A percentile compares a stretch with the other conserved stretches of the same genome.
Conservation (phyloP, 2,329 filamentous ascomycete species). For the Dothiorella sarmentorum region DNA sequence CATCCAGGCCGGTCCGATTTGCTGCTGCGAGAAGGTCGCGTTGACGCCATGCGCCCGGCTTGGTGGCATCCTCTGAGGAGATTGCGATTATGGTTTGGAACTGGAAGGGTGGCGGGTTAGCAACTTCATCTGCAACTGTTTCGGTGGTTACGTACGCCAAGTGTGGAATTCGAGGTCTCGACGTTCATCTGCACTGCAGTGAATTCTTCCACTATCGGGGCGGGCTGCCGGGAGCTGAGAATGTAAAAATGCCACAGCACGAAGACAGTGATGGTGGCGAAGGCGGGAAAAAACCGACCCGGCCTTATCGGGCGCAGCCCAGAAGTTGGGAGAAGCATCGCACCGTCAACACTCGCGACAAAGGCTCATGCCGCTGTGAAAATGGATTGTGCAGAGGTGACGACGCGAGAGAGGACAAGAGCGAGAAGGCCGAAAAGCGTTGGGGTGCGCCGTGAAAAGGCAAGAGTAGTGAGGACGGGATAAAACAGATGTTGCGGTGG, state of each 20-base stretch:
- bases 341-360: neutral
- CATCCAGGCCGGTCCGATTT: conserved; percentile 3
- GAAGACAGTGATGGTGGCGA: neutral
- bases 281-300: conserved; percentile 1
- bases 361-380: neutral
- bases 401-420: neutral
- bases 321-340: conserved; percentile 8
- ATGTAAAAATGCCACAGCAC: conserved; percentile 9
- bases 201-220: neutral
- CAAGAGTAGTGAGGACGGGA: neutral
- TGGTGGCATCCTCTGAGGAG: conserved; percentile 10
- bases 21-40: conserved; percentile 12
- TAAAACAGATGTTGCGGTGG: neutral
- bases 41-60: conserved; percentile 13
- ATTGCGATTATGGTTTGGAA: conserved; percentile 17
- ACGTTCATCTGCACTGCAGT: neutral
- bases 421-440: neutral
- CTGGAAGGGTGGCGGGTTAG: neutral
- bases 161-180: conserved; percentile 3
- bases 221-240: neutral
- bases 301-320: conserved; percentile 11
- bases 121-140: no score
- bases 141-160: conserved; percentile 1
- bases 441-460: neutral
- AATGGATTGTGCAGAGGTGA: neutral